A percentile compares a stretch with the other conserved stretches of the same genome.
Evolutionary conservation across 768 basidiomycete species (phyloP).

Genomic region (Boletus tylopilopsis): DNA sequence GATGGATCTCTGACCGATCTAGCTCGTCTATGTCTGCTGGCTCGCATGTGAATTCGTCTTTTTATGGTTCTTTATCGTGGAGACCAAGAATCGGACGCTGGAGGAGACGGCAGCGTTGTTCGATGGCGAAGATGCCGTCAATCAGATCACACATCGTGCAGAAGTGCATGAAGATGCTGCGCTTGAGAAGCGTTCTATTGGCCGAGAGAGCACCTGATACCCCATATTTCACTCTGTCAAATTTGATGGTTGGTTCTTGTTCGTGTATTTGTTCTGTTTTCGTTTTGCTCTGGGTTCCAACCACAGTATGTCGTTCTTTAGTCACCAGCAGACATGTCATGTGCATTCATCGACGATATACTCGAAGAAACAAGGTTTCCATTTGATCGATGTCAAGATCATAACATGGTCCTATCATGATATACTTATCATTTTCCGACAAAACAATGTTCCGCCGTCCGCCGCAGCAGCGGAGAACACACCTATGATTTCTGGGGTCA

Average conservation of each 20-base stretch:
- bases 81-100: slow-evolving; percentile 69
- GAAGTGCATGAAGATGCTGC: slow-evolving; percentile 14
- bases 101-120: slow-evolving; percentile 83
- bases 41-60: slow-evolving; percentile 62
- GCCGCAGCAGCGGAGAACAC: too few species aligned
- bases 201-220: slow-evolving; percentile 6
- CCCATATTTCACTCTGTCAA: not conserved
- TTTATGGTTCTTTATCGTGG: slow-evolving; percentile 63
- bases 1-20: not conserved
- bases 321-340: not conserved
- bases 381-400: not conserved
- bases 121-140: slow-evolving; percentile 59
- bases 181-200: slow-evolving; percentile 18
- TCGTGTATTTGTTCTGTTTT: not conserved
- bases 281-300: not conserved
- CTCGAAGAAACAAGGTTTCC: not conserved
- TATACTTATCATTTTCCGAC: not conserved
- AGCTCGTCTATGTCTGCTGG: slow-evolving; percentile 72
- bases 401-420: not conserved
- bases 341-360: not conserved
- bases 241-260: not conserved
- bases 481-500: too few species aligned
- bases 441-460: not conserved
- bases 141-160: slow-evolving; percentile 30
- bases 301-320: not conserved